Conservation (phyloP, 2,329 filamentous ascomycete species). For the Seiridium cupressi region DNA sequence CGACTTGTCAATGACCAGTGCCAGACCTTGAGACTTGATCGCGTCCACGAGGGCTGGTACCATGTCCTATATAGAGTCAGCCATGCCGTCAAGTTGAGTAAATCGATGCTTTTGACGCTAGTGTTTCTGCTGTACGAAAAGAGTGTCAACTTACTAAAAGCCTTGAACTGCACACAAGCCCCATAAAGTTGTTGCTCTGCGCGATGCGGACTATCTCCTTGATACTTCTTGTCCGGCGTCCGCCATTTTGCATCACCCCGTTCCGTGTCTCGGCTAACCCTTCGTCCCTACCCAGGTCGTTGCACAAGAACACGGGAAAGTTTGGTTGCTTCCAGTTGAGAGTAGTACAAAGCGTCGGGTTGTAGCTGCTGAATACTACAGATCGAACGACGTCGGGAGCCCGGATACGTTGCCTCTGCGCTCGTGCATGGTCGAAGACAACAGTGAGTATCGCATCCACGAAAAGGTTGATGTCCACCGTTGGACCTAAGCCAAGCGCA, state of each 20-base stretch:
- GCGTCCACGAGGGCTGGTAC: constrained; percentile 89
- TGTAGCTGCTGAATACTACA: constrained; percentile 93
- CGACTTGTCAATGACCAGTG: constrained; percentile 86
- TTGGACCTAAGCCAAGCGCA: constrained; percentile 66
- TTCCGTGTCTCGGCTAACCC: constrained; percentile 28
- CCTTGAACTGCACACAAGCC: constrained; percentile 83
- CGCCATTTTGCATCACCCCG: constrained; percentile 50
- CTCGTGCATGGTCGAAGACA: constrained; percentile 88
- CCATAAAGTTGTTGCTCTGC: constrained; percentile 98
- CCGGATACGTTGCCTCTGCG: constrained; percentile 56
- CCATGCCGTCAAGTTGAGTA: too few relatives aligned
- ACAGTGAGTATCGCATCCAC: constrained; percentile 80
- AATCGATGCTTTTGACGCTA: too few relatives aligned
- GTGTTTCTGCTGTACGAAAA: neutral
- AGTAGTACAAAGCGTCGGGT: constrained; percentile 84
- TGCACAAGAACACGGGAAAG: constrained; percentile 93
- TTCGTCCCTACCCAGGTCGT: constrained; percentile 74
- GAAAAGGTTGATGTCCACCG: constrained; percentile 80
- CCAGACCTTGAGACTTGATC: constrained; percentile 91
- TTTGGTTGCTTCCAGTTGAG: constrained; percentile 99
- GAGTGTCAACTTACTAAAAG: constrained; percentile 65
- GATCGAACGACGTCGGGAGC: constrained; percentile 76
- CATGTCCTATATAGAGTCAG: constrained; percentile 63
- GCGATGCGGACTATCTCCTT: constrained; percentile 94
- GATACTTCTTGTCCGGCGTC: constrained; percentile 76